These are phyloP conservation scores for Fomes fomentarius DNA, from an alignment of 1,284 basidiomycete genomes.

Conservation along the genomic window DNA sequence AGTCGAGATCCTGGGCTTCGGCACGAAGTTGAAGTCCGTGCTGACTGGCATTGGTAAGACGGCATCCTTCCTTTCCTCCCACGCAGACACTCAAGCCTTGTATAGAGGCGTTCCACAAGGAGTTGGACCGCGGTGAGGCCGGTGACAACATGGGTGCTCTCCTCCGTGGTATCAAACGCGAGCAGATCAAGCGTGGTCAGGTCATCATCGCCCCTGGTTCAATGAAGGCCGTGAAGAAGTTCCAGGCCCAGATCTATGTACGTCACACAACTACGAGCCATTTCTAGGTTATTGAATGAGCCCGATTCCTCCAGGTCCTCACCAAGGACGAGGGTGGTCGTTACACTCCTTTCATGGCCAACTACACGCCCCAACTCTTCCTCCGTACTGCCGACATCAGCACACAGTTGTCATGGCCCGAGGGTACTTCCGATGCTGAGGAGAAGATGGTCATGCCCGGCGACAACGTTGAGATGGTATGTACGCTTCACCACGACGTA, in stretches of 20 bases:
- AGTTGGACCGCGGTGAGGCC: slow-evolving; percentile 96
- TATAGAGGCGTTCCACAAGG: slow-evolving; percentile 99
- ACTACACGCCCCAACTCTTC: slow-evolving; percentile 97
- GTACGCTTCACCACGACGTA: slow-evolving; percentile 85
- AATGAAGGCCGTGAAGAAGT: slow-evolving; percentile 96
- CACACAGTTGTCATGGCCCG: slow-evolving; percentile 84
- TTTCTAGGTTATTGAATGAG: not conserved
- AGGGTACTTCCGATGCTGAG: slow-evolving; percentile 72
- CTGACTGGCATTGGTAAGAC: slow-evolving; percentile 90
- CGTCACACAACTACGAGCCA: slow-evolving; percentile 29
- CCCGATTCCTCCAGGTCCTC: slow-evolving; percentile 58
- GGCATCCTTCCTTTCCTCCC: not conserved
- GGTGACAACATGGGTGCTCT: slow-evolving; percentile 99
- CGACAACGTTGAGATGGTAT: slow-evolving; percentile 96
- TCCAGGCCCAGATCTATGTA: slow-evolving; percentile 91
- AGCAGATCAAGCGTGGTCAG: slow-evolving; percentile 94
- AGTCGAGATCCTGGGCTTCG: slow-evolving; percentile 93
- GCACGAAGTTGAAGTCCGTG: slow-evolving; percentile 86
- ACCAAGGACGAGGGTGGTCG: slow-evolving; percentile 98
- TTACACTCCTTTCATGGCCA: slow-evolving; percentile 96
- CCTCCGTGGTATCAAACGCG: slow-evolving; percentile 96
- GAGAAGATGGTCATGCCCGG: slow-evolving; percentile 99
- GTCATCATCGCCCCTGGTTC: slow-evolving; percentile 89
- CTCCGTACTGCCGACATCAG: slow-evolving; percentile 97
- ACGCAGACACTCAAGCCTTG: not conserved